Conservation (phyloP, 129 eudicot genomes). For the Lactuca sativa region DNA sequence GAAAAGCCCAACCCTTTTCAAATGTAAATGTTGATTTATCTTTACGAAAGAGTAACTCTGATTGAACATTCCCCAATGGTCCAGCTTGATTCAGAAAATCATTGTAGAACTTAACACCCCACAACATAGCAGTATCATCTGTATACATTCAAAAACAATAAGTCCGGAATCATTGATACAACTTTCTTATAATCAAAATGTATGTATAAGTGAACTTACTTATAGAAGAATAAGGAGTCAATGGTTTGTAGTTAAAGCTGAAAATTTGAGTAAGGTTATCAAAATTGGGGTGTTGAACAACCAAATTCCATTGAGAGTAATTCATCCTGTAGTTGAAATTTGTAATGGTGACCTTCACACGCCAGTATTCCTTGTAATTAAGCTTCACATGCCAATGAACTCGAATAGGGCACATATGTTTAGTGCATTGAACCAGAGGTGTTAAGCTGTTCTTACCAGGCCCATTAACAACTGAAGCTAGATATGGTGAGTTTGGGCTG, state of each 20-base stretch:
- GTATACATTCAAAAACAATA: conserved; percentile 24
- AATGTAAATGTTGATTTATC: conserved; percentile 76
- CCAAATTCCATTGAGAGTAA: conserved; percentile 88
- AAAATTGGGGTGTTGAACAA: conserved; percentile 88
- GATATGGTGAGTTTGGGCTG: conserved; percentile 68
- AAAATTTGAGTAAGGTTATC: conserved; percentile 81
- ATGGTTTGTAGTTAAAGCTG: conserved; percentile 89
- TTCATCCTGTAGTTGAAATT: conserved; percentile 94
- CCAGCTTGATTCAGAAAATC: conserved; percentile 88
- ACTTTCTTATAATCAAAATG: not conserved
- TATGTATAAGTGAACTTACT: conserved; percentile 50
- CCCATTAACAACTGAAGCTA: conserved; percentile 79
- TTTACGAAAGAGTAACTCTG: conserved; percentile 85
- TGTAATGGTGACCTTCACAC: conserved; percentile 89
- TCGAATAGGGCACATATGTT: conserved; percentile 96
- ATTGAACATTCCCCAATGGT: conserved; percentile 83
- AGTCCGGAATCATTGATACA: not conserved
- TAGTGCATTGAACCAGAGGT: conserved; percentile 91
- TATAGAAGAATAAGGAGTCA: conserved; percentile 73
- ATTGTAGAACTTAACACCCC: conserved; percentile 93
- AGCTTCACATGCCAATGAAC: conserved; percentile 96
- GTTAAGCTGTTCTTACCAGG: conserved; percentile 53
- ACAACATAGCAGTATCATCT: conserved; percentile 98
- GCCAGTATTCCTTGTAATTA: conserved; percentile 96
- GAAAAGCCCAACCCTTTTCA: conserved; percentile 97